Percentiles rank a stretch among this genome's conserved stretches.
Conservation (phyloP, 78 protist genomes). For the Trichosphaerium sp. region DNA sequence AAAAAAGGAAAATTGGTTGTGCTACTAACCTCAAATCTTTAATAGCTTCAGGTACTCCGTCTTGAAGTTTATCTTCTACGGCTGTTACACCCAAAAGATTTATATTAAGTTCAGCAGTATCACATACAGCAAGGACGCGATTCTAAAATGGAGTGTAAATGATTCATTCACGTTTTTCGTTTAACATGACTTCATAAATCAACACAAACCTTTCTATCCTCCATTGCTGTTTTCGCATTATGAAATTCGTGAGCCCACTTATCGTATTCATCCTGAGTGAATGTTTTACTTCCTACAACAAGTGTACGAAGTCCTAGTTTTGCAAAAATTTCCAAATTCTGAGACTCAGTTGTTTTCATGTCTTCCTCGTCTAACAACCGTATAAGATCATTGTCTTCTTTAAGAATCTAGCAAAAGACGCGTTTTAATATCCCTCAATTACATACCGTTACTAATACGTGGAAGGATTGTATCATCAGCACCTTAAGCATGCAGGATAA, state of each 20-base stretch:
- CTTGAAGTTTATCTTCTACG: constrained; percentile 92
- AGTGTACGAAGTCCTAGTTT: constrained; percentile 81
- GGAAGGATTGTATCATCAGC: constrained; percentile 59
- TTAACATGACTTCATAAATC: neutral
- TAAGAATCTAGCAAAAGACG: neutral
- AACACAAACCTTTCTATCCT: constrained; percentile 1
- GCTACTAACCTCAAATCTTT: constrained; percentile 9
- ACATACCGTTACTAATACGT: too few relatives aligned
- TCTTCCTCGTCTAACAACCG: neutral
- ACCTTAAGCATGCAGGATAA: too few relatives aligned
- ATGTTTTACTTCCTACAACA: constrained; percentile 22
- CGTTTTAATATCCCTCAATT: neutral
- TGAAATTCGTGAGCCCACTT: constrained; percentile 27
- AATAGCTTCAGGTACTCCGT: constrained; percentile 55
- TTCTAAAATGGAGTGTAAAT: too few relatives aligned
- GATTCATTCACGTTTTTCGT: neutral
- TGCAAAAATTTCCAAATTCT: constrained; percentile 46
- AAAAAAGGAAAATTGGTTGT: too few relatives aligned
- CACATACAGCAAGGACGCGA: constrained; percentile 11
- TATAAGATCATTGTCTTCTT: neutral
- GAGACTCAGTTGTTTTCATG: neutral
- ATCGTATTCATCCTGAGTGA: constrained; percentile 28
- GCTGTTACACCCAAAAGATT: constrained; percentile 86
- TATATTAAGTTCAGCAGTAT: constrained; percentile 46
- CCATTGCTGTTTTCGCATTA: constrained; percentile 9